Conservation (phyloP, 2,329 filamentous ascomycete genomes). For the Ramularia endophylla region DNA sequence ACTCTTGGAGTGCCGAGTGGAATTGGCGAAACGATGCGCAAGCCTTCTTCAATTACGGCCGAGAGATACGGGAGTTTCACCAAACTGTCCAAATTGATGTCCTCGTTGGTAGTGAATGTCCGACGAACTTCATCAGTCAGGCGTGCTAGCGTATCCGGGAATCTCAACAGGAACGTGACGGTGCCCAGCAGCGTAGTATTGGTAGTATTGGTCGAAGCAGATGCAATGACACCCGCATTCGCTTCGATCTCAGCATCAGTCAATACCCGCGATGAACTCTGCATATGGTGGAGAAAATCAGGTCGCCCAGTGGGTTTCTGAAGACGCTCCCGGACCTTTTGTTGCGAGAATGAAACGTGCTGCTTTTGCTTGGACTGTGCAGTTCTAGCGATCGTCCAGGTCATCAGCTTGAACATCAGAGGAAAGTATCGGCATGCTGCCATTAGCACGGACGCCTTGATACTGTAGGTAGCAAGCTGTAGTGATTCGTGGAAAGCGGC, state of each 20-base stretch:
- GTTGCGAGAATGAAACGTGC: too few relatives aligned
- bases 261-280: not conserved
- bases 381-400: too few relatives aligned
- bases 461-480: too few relatives aligned
- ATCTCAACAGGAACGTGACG: not conserved
- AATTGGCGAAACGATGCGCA: slow-evolving; percentile 1
- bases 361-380: too few relatives aligned
- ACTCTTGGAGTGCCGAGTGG: slow-evolving; percentile 1
- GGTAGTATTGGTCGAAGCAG: slow-evolving; percentile 1
- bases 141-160: not conserved
- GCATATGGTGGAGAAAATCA: slow-evolving; percentile 1
- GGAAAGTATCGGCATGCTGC: too few relatives aligned
- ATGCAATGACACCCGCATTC: slow-evolving; percentile 2
- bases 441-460: too few relatives aligned
- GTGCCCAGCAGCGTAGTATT: slow-evolving; percentile 1
- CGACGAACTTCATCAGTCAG: not conserved
- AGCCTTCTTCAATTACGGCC: slow-evolving; percentile 1
- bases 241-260: slow-evolving; percentile 1
- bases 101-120: too few relatives aligned
- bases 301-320: not conserved
- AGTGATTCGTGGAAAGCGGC: slow-evolving; percentile 2
- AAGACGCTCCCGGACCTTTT: not conserved
- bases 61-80: not conserved
- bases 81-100: not conserved
- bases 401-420: too few relatives aligned